Percentiles rank a stretch among this genome's conserved stretches.
phyloP scores from a whole-genome alignment of 441 rosid genomes.

The Dalechampia spathulata region DNA sequence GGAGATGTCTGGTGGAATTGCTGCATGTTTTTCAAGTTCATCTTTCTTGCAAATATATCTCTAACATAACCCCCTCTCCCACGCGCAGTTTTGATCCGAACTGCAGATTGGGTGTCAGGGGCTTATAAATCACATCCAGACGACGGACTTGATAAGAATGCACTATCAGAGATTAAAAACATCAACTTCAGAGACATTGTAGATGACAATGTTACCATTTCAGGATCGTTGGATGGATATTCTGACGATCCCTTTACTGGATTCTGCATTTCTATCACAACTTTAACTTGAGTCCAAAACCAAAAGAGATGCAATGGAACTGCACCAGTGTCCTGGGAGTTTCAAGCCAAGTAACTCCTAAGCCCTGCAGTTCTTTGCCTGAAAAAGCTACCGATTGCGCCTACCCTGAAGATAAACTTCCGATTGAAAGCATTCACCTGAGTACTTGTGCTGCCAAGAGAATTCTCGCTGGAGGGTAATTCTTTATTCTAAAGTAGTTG shows the following conservation, averaged over 20 bases:
- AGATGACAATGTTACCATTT: constrained; percentile 43
- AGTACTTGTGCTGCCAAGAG: constrained; percentile 25
- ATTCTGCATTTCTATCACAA: constrained; percentile 57
- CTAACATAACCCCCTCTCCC: too few species aligned
- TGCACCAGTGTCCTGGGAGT: constrained; percentile 56
- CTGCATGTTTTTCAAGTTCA: too few species aligned
- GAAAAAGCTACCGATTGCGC: constrained; percentile 32
- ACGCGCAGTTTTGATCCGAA: too few species aligned
- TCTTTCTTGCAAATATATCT: too few species aligned
- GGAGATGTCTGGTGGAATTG: constrained; percentile 78
- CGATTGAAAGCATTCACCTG: constrained; percentile 42
- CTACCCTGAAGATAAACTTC: constrained; percentile 45
- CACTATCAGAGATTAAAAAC: constrained; percentile 38
- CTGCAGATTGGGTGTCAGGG: constrained; percentile 39
- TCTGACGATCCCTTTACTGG: constrained; percentile 38
- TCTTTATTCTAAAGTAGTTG: too few species aligned
- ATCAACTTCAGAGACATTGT: constrained; percentile 49
- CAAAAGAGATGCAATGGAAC: constrained; percentile 50
- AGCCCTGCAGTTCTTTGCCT: constrained; percentile 25
- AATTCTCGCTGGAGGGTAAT: neutral
- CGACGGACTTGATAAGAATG: constrained; percentile 26
- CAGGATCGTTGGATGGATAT: constrained; percentile 45
- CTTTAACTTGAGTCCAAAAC: constrained; percentile 32
- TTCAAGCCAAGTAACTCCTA: constrained; percentile 34
- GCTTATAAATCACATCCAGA: too few species aligned